phyloP scores from a whole-genome alignment of 2,329 filamentous ascomycete genomes.

The Alternaria panax region DNA sequence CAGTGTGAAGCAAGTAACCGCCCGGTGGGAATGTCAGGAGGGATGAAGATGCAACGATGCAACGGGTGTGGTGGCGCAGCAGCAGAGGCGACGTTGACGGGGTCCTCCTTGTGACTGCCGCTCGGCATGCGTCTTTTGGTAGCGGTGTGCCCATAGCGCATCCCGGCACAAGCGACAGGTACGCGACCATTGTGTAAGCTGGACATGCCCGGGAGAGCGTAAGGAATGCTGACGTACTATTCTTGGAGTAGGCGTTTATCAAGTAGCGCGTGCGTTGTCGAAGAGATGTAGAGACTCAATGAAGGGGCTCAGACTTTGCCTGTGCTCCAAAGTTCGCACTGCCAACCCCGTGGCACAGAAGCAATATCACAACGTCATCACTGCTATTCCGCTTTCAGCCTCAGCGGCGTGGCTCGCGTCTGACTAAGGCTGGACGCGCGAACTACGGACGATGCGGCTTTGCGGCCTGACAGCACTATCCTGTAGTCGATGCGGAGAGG shows the following conservation, averaged over 20 bases:
- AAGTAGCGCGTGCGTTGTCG: background rate
- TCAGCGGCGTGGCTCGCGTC: background rate
- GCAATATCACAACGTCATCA: constrained; percentile 10
- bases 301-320: background rate
- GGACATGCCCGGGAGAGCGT: background rate
- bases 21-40: constrained; percentile 2
- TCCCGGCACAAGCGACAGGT: constrained; percentile 14
- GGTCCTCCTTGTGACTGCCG: background rate
- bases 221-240: constrained; percentile 24
- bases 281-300: background rate
- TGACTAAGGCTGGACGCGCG: constrained; percentile 8
- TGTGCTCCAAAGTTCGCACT: background rate
- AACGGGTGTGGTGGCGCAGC: constrained; percentile 28
- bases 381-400: constrained; percentile 10
- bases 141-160: constrained; percentile 18
- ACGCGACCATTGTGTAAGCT: constrained; percentile 9
- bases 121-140: constrained; percentile 3
- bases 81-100: background rate
- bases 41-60: constrained; percentile 10
- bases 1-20: constrained; percentile 8
- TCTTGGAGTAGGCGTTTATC: constrained; percentile 7
- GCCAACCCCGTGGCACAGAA: background rate
- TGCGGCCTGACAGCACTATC: background rate
- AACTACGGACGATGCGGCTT: constrained; percentile 14
- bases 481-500: constrained; percentile 9